Base-by-base conservation (phyloP, 257 asterid species). In the Solanum tarijense region DNA sequence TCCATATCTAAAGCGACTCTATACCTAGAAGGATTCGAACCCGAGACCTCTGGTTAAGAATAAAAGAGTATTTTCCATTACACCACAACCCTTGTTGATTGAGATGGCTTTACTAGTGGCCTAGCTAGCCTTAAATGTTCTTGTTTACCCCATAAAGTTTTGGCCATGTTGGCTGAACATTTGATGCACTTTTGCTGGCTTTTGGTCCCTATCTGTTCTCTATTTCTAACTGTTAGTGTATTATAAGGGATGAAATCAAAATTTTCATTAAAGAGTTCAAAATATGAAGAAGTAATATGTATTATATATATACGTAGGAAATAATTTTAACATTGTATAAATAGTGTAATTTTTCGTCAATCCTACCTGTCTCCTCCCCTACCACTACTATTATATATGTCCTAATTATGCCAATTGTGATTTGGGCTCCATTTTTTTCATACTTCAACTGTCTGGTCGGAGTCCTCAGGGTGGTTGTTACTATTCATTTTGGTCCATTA, bases 361-460 rank as follows among this genome's bases (percentile, higher is more conserved):
- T 0, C 8, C 4, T 10, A 25, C 2, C 4, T 0, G 1, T n/a
- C 32, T n/a, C 9, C 7, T 2, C 8, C 12, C 31, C 29, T 62
- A 62, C 31, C 13, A 65, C 72, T 10, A n/a, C 83, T 9, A n/a
- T 52, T 27, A 27, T 29, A 9, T 46, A 29, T 46, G 85, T 29
- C 29, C 85, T 43, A 10, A 46, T 81, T 81, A 16, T 81, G 68
- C 2, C 41, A 5, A 81, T 81, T 46, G 29, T 81, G 29, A 52
- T 81, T 46, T 46, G 69, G 69, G 27, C 20, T 46, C 85, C 68
- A 46, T 41, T 16, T 43, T 29, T 29, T 18, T 14, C 85, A 21
- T 79, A 48, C 66, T 46, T 46, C 85, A 81, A 46, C 46, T 81
- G 85, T 81, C 85, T 29, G 18, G 85, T 81, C 85, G 27, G 85